A percentile compares a stretch with the other conserved stretches of the same genome.
Evolutionary conservation across 1,139 yeast species (phyloP).

Genomic region (Meyerozyma guilliermondii): DNA sequence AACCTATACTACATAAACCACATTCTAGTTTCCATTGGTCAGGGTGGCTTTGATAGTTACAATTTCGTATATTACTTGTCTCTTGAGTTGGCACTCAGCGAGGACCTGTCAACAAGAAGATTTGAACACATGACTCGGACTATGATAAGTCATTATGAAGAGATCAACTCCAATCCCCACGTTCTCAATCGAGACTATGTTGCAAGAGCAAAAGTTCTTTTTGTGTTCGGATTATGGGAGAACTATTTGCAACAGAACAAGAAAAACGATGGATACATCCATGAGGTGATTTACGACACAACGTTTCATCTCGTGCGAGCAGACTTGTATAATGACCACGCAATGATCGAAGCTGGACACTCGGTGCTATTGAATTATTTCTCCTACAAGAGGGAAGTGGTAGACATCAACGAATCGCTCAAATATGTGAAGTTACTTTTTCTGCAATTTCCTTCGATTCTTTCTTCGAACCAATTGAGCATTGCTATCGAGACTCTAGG

Average conservation of each 20-base stretch:
- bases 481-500: slow-evolving; percentile 59
- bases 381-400: slow-evolving; percentile 15
- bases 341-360: slow-evolving; percentile 60
- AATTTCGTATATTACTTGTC: slow-evolving; percentile 58
- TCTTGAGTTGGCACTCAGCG: slow-evolving; percentile 39
- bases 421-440: slow-evolving; percentile 28
- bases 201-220: slow-evolving; percentile 48
- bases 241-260: slow-evolving; percentile 38
- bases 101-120: slow-evolving; percentile 14
- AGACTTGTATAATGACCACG: slow-evolving; percentile 21
- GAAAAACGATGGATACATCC: slow-evolving; percentile 20
- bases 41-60: slow-evolving; percentile 67
- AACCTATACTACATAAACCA: slow-evolving; percentile 51
- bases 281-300: slow-evolving; percentile 35
- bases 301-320: slow-evolving; percentile 39
- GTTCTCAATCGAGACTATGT: slow-evolving; percentile 28
- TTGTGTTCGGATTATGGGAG: slow-evolving; percentile 57
- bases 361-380: slow-evolving; percentile 55
- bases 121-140: slow-evolving; percentile 36
- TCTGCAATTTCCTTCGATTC: slow-evolving; percentile 50
- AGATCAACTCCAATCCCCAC: slow-evolving; percentile 32
- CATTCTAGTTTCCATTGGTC: slow-evolving; percentile 55
- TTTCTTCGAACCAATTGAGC: slow-evolving; percentile 54
- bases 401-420: slow-evolving; percentile 26
- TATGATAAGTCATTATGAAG: slow-evolving; percentile 37